Conservation (phyloP, 352 stramenopile genomes). For the Pythium dissotocum region DNA sequence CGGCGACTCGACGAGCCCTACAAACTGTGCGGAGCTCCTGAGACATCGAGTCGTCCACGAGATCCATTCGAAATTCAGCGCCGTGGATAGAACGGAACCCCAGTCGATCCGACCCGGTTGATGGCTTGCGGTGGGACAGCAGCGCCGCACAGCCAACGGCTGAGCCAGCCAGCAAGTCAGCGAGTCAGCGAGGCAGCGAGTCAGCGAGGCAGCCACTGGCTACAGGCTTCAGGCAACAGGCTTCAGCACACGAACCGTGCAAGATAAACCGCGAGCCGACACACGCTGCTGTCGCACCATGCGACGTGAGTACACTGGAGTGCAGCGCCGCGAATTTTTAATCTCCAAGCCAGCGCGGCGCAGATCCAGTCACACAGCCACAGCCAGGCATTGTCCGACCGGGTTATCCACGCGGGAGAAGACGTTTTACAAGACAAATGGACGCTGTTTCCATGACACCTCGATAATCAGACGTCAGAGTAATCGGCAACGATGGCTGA, state of each 20-base stretch:
- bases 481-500: neutral
- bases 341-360: neutral
- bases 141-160: neutral
- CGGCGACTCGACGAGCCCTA: constrained; percentile 19
- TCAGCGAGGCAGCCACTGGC: neutral
- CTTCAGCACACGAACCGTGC: no score
- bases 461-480: neutral
- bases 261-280: neutral
- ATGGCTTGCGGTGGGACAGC: constrained; percentile 6
- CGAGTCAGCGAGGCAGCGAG: no score
- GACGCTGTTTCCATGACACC: no score
- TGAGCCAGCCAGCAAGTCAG: no score
- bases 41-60: constrained; percentile 4
- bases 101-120: neutral
- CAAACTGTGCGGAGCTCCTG: constrained; percentile 11
- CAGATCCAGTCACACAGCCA: neutral
- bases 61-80: constrained; percentile 15
- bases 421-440: neutral
- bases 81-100: constrained; percentile 13
- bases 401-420: neutral
- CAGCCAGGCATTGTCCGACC: neutral
- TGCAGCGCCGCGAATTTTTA: neutral
- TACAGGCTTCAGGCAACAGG: neutral
- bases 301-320: neutral
- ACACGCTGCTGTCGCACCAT: neutral